Evolutionary conservation across 2,329 filamentous ascomycete genomes (phyloP).

Genomic region (Sporothrix humicola): DNA sequence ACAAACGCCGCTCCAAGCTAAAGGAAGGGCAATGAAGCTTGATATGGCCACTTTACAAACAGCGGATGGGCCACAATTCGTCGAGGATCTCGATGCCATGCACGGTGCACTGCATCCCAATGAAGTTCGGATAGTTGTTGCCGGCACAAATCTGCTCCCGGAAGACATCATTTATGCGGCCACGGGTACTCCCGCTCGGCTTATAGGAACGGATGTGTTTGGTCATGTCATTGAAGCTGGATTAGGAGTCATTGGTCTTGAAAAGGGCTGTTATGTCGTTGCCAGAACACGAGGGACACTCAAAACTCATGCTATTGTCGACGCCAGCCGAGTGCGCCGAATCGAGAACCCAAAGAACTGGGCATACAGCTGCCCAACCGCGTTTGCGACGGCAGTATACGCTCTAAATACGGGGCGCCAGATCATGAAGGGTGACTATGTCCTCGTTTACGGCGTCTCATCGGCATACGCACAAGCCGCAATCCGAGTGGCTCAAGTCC

Average conservation of each 20-base stretch:
- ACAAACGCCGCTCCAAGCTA: background rate
- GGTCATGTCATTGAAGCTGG: constrained; percentile 49
- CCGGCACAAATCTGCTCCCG: constrained; percentile 46
- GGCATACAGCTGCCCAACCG: constrained; percentile 46
- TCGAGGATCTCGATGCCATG: constrained; percentile 30
- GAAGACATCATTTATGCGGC: constrained; percentile 47
- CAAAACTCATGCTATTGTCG: constrained; percentile 45
- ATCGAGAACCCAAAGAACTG: constrained; percentile 39
- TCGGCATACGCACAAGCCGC: constrained; percentile 53
- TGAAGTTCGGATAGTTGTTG: constrained; percentile 52
- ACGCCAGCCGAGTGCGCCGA: constrained; percentile 46
- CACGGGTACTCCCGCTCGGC: background rate
- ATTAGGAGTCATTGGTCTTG: constrained; percentile 43
- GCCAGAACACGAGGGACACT: constrained; percentile 49
- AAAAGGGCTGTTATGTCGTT: constrained; percentile 50
- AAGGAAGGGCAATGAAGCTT: constrained; percentile 35
- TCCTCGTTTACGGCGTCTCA: constrained; percentile 53
- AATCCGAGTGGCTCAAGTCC: constrained; percentile 47
- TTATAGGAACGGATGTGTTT: constrained; percentile 47
- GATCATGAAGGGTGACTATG: constrained; percentile 42
- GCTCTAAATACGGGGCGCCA: constrained; percentile 46
- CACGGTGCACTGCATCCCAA: constrained; percentile 39
- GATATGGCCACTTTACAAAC: constrained; percentile 33
- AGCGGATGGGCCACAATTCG: constrained; percentile 37
- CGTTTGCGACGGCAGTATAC: constrained; percentile 52